Conservation (phyloP, 768 basidiomycete genomes). For the Cystofilobasidium ferigula region DNA sequence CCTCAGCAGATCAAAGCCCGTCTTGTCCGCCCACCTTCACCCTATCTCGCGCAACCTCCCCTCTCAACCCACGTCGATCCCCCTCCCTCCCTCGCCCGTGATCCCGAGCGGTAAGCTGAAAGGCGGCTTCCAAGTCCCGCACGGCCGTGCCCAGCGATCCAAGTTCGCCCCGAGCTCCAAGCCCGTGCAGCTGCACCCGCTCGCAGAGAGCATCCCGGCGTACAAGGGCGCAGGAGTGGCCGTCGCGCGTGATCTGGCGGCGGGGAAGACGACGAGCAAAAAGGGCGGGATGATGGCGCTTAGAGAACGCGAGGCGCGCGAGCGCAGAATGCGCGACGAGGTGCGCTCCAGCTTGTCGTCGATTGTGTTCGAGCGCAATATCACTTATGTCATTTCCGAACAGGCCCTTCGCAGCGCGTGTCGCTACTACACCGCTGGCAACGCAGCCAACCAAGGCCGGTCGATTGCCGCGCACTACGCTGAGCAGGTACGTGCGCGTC, state of each 20-base stretch:
- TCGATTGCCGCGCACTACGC: slow-evolving; percentile 11
- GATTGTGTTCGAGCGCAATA: neutral
- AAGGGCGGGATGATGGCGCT: slow-evolving; percentile 12
- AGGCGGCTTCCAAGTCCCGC: neutral
- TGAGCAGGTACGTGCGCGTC: neutral
- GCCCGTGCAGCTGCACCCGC: neutral
- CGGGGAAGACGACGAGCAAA: neutral
- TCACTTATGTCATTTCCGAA: neutral
- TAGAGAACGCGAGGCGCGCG: slow-evolving; percentile 9
- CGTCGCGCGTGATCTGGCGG: neutral
- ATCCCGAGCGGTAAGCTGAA: neutral
- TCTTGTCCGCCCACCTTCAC: neutral
- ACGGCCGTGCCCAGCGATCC: neutral
- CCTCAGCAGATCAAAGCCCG: neutral
- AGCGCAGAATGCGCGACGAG: slow-evolving; percentile 16
- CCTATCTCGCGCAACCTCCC: neutral
- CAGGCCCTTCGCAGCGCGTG: slow-evolving; percentile 11
- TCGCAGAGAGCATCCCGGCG: slow-evolving; percentile 17
- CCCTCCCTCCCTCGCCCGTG: neutral
- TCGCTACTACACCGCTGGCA: slow-evolving; percentile 1
- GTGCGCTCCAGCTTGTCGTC: neutral
- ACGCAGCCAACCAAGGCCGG: slow-evolving; percentile 1
- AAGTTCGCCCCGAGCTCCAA: slow-evolving; percentile 3
- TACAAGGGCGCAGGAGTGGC: slow-evolving; percentile 6
- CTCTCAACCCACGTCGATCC: neutral